These are phyloP conservation scores for Aurifilum marmelostoma DNA, from an alignment of 2,329 filamentous ascomycete species.

Conservation along the genomic window DNA sequence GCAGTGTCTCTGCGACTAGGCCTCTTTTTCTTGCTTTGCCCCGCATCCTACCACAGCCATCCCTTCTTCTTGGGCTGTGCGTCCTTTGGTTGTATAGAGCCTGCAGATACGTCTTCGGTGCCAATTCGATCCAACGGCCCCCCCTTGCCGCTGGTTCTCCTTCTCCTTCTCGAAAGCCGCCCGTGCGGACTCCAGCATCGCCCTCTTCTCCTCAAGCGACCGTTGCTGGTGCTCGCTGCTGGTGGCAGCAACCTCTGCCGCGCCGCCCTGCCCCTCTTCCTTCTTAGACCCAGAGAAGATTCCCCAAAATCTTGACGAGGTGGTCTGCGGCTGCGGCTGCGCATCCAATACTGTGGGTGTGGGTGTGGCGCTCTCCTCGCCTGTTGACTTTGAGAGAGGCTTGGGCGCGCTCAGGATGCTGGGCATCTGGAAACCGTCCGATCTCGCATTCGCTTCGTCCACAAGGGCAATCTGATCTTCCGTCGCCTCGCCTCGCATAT, in stretches of 20 bases:
- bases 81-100: constrained; percentile 32
- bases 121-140: constrained; percentile 56
- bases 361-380: constrained; percentile 30
- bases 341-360: constrained; percentile 35
- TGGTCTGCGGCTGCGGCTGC: constrained; percentile 32
- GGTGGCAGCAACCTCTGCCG: constrained; percentile 30
- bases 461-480: constrained; percentile 60
- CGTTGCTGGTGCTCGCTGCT: constrained; percentile 38
- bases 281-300: constrained; percentile 34
- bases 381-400: constrained; percentile 24
- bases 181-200: constrained; percentile 44
- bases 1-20: not conserved
- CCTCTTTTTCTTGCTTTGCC: not conserved
- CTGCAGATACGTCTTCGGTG: constrained; percentile 37
- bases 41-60: constrained; percentile 45
- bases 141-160: constrained; percentile 54
- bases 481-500: constrained; percentile 61
- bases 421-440: constrained; percentile 52
- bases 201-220: constrained; percentile 39
- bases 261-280: constrained; percentile 2
- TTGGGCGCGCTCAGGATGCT: constrained; percentile 52
- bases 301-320: constrained; percentile 33
- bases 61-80: constrained; percentile 48
- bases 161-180: constrained; percentile 53
- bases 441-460: constrained; percentile 57